Base-by-base conservation (phyloP, 208 protist species). In the Trypanosoma cruzi region DNA sequence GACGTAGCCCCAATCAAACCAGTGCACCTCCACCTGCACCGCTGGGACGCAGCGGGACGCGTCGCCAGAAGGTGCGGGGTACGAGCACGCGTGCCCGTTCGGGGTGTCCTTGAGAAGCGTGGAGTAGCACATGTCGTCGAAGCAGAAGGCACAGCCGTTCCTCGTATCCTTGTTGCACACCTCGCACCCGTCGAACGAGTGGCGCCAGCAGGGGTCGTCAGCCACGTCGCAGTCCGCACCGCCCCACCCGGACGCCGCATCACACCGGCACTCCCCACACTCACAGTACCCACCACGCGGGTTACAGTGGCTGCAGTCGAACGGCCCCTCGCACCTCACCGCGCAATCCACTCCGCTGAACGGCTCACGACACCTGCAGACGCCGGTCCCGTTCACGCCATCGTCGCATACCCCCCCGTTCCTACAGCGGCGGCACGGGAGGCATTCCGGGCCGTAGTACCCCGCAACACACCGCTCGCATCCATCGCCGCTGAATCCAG, bases 61-160 rank as follows among this genome's bases (percentile, higher is more conserved):
- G 26, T 68, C 16, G 11, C 46, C n/a, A 10, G 7, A 13, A 4
- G 49, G 56, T 34, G 71, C 57, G 57, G 65, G 58, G 62, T 80
- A 62, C 26, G 75, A 80, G 77, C 77, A 82, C 16, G 56, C 44
- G 73, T 85, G 79, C 56, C 74, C 75, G 52, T 54, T 53, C 29
- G 34, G 20, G 8, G 70, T 71, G 28, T 67, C 80, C 31, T 36
- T 59, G 44, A 81, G 62, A 46, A 63, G 36, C 31, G 58, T 63
- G 40, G 76, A 74, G 75, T 76, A 77, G 70, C 81, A 86, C 49
- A 72, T 71, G 34, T 60, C 67, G 75, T 86, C 81, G 28, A 55
- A 61, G 73, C 81, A 86, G 58, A 80, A 86, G 60, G 42, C 67
- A 62, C 81, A 86, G 5, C 29, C 26, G 29, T 36, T 63, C 28